Evolutionary conservation across 768 basidiomycete genomes (phyloP).

Genomic region (Lentinula guzmanii): DNA sequence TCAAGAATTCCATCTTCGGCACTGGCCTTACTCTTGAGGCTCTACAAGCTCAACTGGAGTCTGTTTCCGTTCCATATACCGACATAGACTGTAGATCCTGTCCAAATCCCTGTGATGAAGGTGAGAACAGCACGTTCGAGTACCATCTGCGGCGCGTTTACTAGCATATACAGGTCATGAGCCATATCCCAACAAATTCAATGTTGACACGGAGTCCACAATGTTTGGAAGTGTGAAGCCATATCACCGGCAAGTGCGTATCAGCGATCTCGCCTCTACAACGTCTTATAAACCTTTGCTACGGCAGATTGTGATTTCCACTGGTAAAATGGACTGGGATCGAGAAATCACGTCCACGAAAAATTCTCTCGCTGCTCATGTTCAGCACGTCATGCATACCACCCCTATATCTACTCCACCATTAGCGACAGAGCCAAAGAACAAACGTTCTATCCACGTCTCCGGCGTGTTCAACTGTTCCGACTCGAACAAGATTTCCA

Average conservation of each 20-base stretch:
- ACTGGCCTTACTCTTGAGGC: conserved; percentile 29
- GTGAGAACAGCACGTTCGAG: conserved; percentile 24
- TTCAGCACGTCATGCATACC: conserved; percentile 22
- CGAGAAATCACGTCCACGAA: conserved; percentile 68
- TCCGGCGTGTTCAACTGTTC: conserved; percentile 55
- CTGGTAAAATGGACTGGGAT: conserved; percentile 87
- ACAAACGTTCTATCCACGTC: conserved; percentile 18
- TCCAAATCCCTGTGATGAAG: conserved; percentile 72
- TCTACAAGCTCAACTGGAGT: conserved; percentile 45
- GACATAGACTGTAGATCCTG: conserved; percentile 68
- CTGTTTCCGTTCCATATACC: conserved; percentile 58
- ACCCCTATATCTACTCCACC: conserved; percentile 25
- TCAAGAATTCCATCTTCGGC: conserved; percentile 37
- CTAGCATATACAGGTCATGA: conserved; percentile 49
- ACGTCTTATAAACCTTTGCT: not conserved
- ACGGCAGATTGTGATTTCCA: conserved; percentile 76
- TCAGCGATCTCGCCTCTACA: not conserved
- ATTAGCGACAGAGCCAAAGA: conserved; percentile 14
- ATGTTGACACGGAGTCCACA: conserved; percentile 71
- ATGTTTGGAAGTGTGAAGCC: conserved; percentile 86
- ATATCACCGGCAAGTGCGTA: conserved; percentile 72
- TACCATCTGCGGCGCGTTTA: conserved; percentile 16
- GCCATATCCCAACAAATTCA: conserved; percentile 66
- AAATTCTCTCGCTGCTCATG: conserved; percentile 63
- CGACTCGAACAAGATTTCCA: conserved; percentile 52